A percentile compares a stretch with the other conserved stretches of the same genome.
Conservation (phyloP, 352 stramenopile genomes). For the Globisporangium solare region DNA sequence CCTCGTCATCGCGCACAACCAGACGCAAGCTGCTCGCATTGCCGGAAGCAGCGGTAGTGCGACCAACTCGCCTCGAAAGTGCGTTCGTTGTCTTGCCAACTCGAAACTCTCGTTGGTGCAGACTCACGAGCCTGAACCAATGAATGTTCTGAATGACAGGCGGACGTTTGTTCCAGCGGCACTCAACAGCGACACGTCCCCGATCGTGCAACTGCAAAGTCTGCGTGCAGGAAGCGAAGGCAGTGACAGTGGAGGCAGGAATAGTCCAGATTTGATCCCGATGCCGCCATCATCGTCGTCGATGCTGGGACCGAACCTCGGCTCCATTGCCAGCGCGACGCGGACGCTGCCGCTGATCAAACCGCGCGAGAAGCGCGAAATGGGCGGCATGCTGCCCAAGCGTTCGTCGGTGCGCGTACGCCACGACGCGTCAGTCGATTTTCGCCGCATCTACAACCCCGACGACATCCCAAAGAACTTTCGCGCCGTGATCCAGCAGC, state of each 20-base stretch:
- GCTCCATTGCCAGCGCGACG: slow-evolving; percentile 27
- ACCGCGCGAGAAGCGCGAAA: slow-evolving; percentile 45
- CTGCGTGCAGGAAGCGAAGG: slow-evolving; percentile 7
- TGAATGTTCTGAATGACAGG: slow-evolving; percentile 4
- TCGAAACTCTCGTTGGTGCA: not conserved
- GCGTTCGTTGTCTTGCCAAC: not conserved
- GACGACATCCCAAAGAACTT: slow-evolving; percentile 75
- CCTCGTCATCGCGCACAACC: slow-evolving; percentile 6
- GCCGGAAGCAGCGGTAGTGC: slow-evolving; percentile 2
- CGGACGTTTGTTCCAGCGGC: slow-evolving; percentile 11
- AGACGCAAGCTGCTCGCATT: slow-evolving; percentile 7
- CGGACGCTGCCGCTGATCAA: slow-evolving; percentile 46
- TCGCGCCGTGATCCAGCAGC: slow-evolving; percentile 51
- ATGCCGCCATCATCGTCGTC: not conserved
- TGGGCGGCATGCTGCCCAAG: slow-evolving; percentile 69
- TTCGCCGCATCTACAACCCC: slow-evolving; percentile 64
- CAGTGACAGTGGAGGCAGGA: not conserved
- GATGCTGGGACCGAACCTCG: slow-evolving; percentile 6
- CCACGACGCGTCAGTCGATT: slow-evolving; percentile 59
- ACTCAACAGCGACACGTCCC: slow-evolving; percentile 5
- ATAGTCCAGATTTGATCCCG: not conserved
- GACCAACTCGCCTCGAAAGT: slow-evolving; percentile 13
- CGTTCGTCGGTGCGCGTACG: slow-evolving; percentile 55
- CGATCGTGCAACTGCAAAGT: slow-evolving; percentile 10
- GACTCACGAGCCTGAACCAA: not conserved